Conservation (phyloP, 257 asterid species). For the Plectranthus barbatus region DNA sequence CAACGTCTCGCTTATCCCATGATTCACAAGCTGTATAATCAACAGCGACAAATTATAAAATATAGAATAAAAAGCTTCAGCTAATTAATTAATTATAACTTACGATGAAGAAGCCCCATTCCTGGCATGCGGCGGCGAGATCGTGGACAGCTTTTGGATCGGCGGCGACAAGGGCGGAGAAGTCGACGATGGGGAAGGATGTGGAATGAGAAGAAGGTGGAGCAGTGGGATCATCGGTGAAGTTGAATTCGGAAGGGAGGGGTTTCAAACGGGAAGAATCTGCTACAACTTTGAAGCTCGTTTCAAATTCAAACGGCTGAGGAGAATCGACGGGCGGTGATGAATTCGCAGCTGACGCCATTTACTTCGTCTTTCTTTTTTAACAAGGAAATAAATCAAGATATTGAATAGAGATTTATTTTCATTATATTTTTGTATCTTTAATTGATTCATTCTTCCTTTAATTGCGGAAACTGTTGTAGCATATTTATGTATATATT, state of each 20-base stretch:
- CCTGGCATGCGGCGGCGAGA: constrained; percentile 11
- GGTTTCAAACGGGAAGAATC: background rate
- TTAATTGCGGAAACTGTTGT: no score
- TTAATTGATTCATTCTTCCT: no score
- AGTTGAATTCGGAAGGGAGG: constrained; percentile 8
- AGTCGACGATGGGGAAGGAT: constrained; percentile 14
- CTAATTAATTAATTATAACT: background rate
- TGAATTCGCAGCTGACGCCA: background rate
- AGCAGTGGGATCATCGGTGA: constrained; percentile 4
- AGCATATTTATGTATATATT: no score
- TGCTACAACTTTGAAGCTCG: background rate
- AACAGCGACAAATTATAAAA: background rate
- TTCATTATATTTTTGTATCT: no score
- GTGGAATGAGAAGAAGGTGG: background rate
- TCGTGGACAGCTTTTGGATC: constrained; percentile 8
- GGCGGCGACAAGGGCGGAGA: background rate
- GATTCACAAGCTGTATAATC: constrained; percentile 28
- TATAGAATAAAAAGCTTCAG: background rate
- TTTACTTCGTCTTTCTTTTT: background rate
- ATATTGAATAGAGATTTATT: no score
- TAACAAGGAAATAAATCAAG: no score
- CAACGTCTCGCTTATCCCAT: constrained; percentile 27
- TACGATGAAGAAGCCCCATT: constrained; percentile 25
- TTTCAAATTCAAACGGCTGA: background rate
- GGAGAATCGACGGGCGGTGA: background rate